Percentiles rank a stretch among this genome's conserved stretches.
phyloP scores from a whole-genome alignment of 495 filamentous ascomycete species.

The Massariosphaeria phaeospora region DNA sequence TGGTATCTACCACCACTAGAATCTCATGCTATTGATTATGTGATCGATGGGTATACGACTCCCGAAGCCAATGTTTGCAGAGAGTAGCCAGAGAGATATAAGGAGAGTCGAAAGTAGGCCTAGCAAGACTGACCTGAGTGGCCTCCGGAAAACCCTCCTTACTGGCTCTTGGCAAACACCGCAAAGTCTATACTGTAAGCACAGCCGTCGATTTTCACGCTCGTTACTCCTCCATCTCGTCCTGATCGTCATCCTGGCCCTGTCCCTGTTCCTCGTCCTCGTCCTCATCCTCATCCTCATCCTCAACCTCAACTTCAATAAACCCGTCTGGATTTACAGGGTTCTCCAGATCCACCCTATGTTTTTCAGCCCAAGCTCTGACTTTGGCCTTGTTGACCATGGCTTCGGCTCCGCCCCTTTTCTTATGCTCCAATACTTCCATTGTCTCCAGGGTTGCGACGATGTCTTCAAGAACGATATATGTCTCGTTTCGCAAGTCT shows the following conservation, averaged over 20 bases:
- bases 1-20: too few relatives aligned
- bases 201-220: too few relatives aligned
- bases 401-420: slow-evolving; percentile 44
- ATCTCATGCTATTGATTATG: neutral
- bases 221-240: slow-evolving; percentile 11
- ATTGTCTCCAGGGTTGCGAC: slow-evolving; percentile 72
- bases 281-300: slow-evolving; percentile 11
- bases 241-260: slow-evolving; percentile 18
- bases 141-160: too few relatives aligned
- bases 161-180: too few relatives aligned
- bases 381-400: slow-evolving; percentile 53
- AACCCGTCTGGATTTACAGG: slow-evolving; percentile 57
- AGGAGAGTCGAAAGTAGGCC: too few relatives aligned
- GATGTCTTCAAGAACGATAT: slow-evolving; percentile 77
- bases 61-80: slow-evolving; percentile 19
- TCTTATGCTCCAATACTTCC: slow-evolving; percentile 56
- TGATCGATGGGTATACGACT: slow-evolving; percentile 9
- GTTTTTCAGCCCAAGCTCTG: slow-evolving; percentile 48
- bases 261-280: too few relatives aligned
- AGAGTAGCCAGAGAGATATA: too few relatives aligned
- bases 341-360: slow-evolving; percentile 45
- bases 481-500: slow-evolving; percentile 60
- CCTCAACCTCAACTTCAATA: slow-evolving; percentile 36
- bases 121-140: too few relatives aligned
- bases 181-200: too few relatives aligned